These are phyloP conservation scores for Cephalotrichum gorgonifer DNA, from an alignment of 2,329 filamentous ascomycete genomes.

Conservation along the genomic window DNA sequence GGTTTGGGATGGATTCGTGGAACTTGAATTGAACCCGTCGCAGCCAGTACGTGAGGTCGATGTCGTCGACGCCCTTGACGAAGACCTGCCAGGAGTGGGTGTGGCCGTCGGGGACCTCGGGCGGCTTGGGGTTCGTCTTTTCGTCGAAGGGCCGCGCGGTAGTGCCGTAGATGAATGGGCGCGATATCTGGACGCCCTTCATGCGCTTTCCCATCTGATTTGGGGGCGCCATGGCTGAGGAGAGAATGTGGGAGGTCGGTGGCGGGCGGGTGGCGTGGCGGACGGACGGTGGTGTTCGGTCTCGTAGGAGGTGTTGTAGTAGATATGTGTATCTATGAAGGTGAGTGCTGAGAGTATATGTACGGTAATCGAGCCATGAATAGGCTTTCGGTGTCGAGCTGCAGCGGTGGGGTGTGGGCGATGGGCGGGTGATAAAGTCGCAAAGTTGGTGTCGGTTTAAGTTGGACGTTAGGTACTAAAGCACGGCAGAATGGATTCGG, in stretches of 20 bases:
- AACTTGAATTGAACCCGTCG: slow-evolving; percentile 97
- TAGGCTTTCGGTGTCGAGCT: no score
- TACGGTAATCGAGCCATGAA: no score
- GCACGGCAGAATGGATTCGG: no score
- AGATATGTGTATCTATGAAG: no score
- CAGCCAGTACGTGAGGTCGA: slow-evolving; percentile 90
- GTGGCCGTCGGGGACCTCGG: slow-evolving; percentile 74
- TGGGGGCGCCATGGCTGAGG: slow-evolving; percentile 43
- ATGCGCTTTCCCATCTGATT: slow-evolving; percentile 50
- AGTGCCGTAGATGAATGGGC: slow-evolving; percentile 65
- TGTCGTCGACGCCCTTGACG: slow-evolving; percentile 79
- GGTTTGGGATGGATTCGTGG: slow-evolving; percentile 92
- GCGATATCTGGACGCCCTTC: slow-evolving; percentile 53
- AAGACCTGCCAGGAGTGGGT: slow-evolving; percentile 96
- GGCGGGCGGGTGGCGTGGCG: neutral
- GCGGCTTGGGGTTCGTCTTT: slow-evolving; percentile 64
- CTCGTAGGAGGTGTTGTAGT: slow-evolving; percentile 2
- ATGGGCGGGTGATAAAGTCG: no score
- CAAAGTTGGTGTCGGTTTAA: no score
- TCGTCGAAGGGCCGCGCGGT: slow-evolving; percentile 74
- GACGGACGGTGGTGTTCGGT: neutral
- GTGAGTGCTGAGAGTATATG: no score
- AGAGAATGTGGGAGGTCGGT: neutral
- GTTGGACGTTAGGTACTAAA: no score
- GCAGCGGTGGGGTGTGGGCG: no score